Evolutionary conservation across 768 basidiomycete genomes (phyloP), one percentile per base, ranked within the genome.

Genomic region (Boletales sp.): DNA sequence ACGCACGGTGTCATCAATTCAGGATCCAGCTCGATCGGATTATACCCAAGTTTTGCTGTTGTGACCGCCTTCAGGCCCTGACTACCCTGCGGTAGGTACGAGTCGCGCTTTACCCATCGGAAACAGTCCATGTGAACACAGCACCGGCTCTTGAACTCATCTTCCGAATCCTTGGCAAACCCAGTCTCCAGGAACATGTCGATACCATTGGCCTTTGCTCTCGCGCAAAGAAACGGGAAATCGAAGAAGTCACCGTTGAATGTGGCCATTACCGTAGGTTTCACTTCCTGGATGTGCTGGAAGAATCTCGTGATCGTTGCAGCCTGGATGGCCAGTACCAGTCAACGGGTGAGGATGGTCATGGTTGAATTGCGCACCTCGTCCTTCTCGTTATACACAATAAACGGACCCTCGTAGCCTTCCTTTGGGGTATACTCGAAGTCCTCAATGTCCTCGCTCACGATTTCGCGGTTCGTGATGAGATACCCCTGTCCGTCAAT

Each of bases 221-320:
- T 78, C 5, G 91, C 90, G 55, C 82, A 86, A 8, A 99, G 83
- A 71, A 98, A 98, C 0, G 97, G 95, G 60, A 98, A 98, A 78
- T 98, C 97, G 78, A 99, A 99, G 61, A 92, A 94, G 70, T 99
- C 95, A 18, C 97, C 97, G 82, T 98, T 99, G 66, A 94, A 99
- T 0, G 94, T 97, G 7, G 93, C 94, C 67, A 98, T 94, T 34
- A 99, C 93, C 0, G 97, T 99, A 0, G 97, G 97, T 55, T 89
- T 93, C 13, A 90, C 82, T 29, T 94, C 88, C 67, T 88, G 89
- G 17, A 98, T 89, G 64, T 98, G 95, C 39, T 86, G 84, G 66
- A 98, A 99, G 75, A 94, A 98, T 9, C 86, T 82, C 40, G 71
- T 80, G 51, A 98, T 90, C 2, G 86, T 80, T 0, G 86, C 85